Evolutionary conservation across 2,329 filamentous ascomycete genomes (phyloP).

Genomic region (Neurospora crassa): DNA sequence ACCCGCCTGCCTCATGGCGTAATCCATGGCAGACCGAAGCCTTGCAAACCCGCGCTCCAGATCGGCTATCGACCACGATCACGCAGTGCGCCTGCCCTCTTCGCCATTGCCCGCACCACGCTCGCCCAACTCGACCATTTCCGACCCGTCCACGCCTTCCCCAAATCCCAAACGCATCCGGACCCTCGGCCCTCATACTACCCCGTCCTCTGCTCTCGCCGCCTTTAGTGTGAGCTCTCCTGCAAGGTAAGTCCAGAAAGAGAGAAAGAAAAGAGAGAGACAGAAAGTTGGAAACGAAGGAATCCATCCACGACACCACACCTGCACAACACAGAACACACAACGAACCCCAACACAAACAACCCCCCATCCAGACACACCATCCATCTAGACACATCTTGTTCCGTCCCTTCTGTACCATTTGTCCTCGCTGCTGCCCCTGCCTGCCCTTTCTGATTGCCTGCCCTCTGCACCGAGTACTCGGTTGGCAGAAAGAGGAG

Average conservation of each 20-base stretch:
- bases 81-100: slow-evolving; percentile 39
- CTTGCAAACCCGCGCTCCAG: slow-evolving; percentile 38
- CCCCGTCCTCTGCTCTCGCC: not conserved
- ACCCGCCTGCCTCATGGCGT: slow-evolving; percentile 48
- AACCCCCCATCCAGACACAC: not conserved
- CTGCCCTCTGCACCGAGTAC: not conserved
- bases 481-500: not conserved
- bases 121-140: slow-evolving; percentile 14
- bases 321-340: not conserved
- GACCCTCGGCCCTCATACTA: not conserved
- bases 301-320: not conserved
- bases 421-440: not conserved
- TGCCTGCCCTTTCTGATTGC: not conserved
- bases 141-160: slow-evolving; percentile 10
- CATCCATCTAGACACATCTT: not conserved
- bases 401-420: not conserved
- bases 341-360: not conserved
- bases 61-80: slow-evolving; percentile 46
- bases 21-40: slow-evolving; percentile 60
- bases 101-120: slow-evolving; percentile 8
- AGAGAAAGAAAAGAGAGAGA: not conserved
- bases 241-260: not conserved
- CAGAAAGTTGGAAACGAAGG: not conserved
- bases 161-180: not conserved
- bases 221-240: not conserved